Percentiles rank a stretch among this genome's conserved stretches.
These are phyloP conservation scores for Gossypium rotundifolium DNA, from an alignment of 345 rosid genomes.

Conservation along the genomic window DNA sequence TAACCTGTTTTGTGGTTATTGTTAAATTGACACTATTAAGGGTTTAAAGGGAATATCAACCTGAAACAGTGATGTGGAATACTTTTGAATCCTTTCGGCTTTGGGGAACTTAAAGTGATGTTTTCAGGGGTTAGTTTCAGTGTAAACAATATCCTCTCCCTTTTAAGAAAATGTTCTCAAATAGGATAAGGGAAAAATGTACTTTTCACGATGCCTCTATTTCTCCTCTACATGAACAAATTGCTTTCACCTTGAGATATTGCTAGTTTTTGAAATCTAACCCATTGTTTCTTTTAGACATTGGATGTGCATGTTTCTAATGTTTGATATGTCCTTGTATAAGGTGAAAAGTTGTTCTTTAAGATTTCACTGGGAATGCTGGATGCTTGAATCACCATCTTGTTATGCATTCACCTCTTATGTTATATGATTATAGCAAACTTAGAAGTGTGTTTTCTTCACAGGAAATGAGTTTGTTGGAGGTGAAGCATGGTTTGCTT, in stretches of 20 bases:
- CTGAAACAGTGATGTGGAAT: background rate
- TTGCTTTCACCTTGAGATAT: background rate
- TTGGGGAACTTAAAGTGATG: background rate
- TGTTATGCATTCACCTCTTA: background rate
- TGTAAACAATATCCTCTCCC: background rate
- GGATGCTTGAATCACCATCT: background rate
- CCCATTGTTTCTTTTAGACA: background rate
- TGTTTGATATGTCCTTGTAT: background rate
- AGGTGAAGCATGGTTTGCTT: conserved; percentile 91
- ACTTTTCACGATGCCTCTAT: background rate
- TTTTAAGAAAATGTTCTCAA: background rate
- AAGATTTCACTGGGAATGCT: background rate
- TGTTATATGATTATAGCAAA: background rate
- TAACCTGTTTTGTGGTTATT: background rate
- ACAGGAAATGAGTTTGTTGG: conserved; percentile 93
- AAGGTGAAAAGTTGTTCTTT: background rate
- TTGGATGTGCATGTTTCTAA: background rate
- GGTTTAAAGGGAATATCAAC: background rate
- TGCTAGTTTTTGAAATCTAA: background rate
- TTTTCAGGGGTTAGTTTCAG: background rate
- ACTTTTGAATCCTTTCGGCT: background rate
- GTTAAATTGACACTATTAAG: background rate
- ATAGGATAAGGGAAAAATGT: background rate
- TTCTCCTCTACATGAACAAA: background rate
- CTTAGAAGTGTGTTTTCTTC: conserved; percentile 13